phyloP scores from a whole-genome alignment of 257 asterid species.

The Fraxinus anomala region DNA sequence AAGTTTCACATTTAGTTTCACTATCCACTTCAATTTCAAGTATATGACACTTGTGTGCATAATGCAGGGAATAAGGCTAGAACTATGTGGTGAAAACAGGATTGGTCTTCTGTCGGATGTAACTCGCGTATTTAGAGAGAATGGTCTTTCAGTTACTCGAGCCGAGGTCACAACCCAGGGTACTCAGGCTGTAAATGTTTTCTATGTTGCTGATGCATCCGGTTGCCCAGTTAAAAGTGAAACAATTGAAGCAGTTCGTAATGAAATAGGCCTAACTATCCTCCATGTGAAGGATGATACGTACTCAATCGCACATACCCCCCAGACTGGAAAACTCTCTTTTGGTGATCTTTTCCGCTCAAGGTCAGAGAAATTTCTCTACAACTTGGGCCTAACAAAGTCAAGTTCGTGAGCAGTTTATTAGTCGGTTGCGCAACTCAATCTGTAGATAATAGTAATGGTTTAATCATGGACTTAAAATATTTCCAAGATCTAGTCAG shows the following conservation, averaged over 20 bases:
- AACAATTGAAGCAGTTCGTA: conserved; percentile 50
- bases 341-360: conserved; percentile 70
- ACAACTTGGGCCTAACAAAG: conserved; percentile 65
- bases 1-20: background rate
- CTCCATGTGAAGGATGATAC: conserved; percentile 48
- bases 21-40: background rate
- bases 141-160: conserved; percentile 52
- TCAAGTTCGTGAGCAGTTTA: conserved; percentile 52
- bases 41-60: background rate
- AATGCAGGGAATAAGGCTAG: conserved; percentile 55
- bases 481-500: conserved; percentile 17
- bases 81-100: conserved; percentile 50
- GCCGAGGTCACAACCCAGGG: conserved; percentile 55
- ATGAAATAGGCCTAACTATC: conserved; percentile 43
- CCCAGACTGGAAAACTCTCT: conserved; percentile 56
- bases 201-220: conserved; percentile 54
- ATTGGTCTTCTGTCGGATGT: conserved; percentile 55
- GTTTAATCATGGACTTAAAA: conserved; percentile 15
- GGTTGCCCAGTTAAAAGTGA: conserved; percentile 38
- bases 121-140: conserved; percentile 60
- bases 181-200: conserved; percentile 43
- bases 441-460: conserved; percentile 27
- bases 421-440: conserved; percentile 30
- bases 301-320: conserved; percentile 34
- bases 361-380: conserved; percentile 65